These are phyloP conservation scores for Colletotrichum sp. DNA, from an alignment of 2,329 filamentous ascomycete species.

Conservation along the genomic window DNA sequence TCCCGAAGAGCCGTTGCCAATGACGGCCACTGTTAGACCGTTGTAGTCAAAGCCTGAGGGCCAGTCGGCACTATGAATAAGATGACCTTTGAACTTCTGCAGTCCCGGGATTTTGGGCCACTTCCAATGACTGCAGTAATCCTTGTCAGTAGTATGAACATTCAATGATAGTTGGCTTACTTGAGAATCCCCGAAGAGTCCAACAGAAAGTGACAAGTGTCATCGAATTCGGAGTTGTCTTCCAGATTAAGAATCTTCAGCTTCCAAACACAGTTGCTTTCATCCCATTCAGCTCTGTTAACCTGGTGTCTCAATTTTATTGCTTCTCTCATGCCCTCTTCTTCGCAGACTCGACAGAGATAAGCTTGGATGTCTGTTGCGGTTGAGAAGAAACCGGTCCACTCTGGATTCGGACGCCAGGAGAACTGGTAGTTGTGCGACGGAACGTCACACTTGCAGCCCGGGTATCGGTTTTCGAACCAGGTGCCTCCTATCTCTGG, in stretches of 20 bases:
- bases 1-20: conserved; percentile 36
- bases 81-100: conserved; percentile 47
- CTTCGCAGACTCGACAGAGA: conserved; percentile 49
- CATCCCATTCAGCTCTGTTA: conserved; percentile 47
- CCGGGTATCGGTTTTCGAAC: conserved; percentile 64
- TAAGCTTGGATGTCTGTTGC: conserved; percentile 61
- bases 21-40: conserved; percentile 33
- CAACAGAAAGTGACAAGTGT: conserved; percentile 25
- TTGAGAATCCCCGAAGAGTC: neutral
- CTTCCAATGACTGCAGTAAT: conserved; percentile 38
- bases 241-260: conserved; percentile 41
- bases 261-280: conserved; percentile 45
- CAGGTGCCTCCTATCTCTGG: conserved; percentile 60
- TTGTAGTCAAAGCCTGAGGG: conserved; percentile 30
- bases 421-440: conserved; percentile 68
- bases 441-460: conserved; percentile 60
- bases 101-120: conserved; percentile 52
- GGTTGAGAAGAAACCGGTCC: conserved; percentile 62
- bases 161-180: neutral
- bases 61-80: conserved; percentile 50
- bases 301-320: conserved; percentile 50
- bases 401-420: conserved; percentile 62
- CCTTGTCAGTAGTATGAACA: neutral
- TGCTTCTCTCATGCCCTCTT: conserved; percentile 45
- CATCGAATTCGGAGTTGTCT: conserved; percentile 43